Percentiles rank a stretch among this genome's conserved stretches.
Evolutionary conservation across 73 alveolate genomes (phyloP).

Genomic region (Blepharisma stoltei): DNA sequence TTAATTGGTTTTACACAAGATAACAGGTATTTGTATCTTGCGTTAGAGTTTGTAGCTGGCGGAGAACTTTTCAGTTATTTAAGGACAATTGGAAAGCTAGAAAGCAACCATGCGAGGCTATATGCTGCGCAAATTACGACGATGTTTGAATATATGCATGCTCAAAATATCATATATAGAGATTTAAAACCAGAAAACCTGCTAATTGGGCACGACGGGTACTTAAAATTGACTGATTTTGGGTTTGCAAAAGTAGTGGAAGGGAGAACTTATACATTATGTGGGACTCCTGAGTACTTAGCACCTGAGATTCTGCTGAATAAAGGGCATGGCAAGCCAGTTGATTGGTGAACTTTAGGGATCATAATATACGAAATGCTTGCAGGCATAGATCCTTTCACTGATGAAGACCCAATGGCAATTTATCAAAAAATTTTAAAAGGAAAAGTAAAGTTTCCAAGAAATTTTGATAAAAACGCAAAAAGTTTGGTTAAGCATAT

Average conservation of each 20-base stretch:
- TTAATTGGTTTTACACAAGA: conserved; percentile 81
- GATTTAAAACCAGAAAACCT: conserved; percentile 61
- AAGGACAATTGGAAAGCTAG: conserved; percentile 76
- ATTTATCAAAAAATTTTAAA: conserved; percentile 86
- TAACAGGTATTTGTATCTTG: conserved; percentile 81
- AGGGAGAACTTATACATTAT: conserved; percentile 69
- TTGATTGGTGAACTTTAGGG: conserved; percentile 93
- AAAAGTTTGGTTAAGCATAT: conserved; percentile 74
- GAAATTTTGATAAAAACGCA: conserved; percentile 73
- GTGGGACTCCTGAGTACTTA: conserved; percentile 66
- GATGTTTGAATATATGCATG: conserved; percentile 60
- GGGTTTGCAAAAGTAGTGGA: conserved; percentile 63
- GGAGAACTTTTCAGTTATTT: conserved; percentile 93
- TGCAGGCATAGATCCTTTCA: conserved; percentile 88
- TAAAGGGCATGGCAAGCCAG: conserved; percentile 82
- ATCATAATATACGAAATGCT: conserved; percentile 93
- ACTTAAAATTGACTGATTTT: conserved; percentile 53
- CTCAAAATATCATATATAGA: conserved; percentile 50
- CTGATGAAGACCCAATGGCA: conserved; percentile 97
- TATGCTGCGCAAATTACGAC: conserved; percentile 53
- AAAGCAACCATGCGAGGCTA: conserved; percentile 48
- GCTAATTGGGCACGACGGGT: conserved; percentile 43
- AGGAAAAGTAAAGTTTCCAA: conserved; percentile 86
- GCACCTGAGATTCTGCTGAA: conserved; percentile 64
- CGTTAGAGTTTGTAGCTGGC: conserved; percentile 87